Percentiles rank a stretch among this genome's conserved stretches.
Conservation (phyloP, 2,329 filamentous ascomycete genomes). For the Scytalidium sp. region DNA sequence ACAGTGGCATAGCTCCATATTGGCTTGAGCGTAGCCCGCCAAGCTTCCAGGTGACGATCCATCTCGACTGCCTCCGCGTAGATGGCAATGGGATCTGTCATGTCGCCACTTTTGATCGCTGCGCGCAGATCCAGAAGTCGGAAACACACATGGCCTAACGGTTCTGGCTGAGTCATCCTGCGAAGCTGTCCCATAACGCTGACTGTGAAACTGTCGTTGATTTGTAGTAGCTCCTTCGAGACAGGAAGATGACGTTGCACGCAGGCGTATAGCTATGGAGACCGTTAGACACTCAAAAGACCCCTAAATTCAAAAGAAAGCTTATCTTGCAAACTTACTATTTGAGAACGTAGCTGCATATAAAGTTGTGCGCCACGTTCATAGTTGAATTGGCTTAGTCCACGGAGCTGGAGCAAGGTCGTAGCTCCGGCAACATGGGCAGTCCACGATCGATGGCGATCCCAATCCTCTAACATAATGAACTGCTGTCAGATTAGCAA, state of each 20-base stretch:
- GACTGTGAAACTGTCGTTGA: no score
- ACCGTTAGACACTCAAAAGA: conserved; percentile 1
- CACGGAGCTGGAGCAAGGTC: conserved; percentile 20
- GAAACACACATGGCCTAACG: conserved; percentile 12
- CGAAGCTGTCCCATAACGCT: not conserved
- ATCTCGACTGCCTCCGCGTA: conserved; percentile 5
- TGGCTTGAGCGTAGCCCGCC: no score
- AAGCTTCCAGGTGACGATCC: conserved; percentile 4
- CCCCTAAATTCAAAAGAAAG: no score
- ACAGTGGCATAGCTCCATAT: conserved; percentile 18
- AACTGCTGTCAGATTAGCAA: conserved; percentile 7
- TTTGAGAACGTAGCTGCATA: conserved; percentile 21
- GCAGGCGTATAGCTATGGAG: conserved; percentile 15
- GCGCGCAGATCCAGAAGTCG: conserved; percentile 18
- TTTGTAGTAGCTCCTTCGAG: conserved; percentile 2
- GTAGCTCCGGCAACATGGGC: conserved; percentile 23
- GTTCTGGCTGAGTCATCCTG: conserved; percentile 1
- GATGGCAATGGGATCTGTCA: conserved; percentile 11
- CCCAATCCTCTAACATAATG: conserved; percentile 17
- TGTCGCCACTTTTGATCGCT: conserved; percentile 12
- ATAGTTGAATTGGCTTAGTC: conserved; percentile 17
- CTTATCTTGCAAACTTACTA: conserved; percentile 19
- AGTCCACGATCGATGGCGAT: conserved; percentile 15
- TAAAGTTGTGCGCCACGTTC: conserved; percentile 21
- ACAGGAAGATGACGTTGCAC: conserved; percentile 15